Evolutionary conservation across 2,329 filamentous ascomycete species (phyloP), one percentile per base, ranked within the genome.

Genomic region (Penicillium sp.): DNA sequence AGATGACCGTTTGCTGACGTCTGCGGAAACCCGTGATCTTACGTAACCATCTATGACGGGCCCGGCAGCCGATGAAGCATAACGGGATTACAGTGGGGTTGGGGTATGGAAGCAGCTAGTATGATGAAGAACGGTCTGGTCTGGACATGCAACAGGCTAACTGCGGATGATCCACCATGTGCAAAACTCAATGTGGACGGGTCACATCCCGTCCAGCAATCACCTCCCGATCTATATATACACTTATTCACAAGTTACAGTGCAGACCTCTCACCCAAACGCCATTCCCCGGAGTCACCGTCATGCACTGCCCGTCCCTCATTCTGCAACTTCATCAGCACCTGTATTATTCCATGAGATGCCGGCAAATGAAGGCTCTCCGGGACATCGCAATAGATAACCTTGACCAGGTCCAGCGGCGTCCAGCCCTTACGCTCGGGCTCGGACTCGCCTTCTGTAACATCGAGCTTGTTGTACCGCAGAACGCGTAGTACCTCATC

Each of bases 311-410:
- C 88, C 65, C 79, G 87, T 2, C 86, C 89, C 63, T 97, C 94
- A 11, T 72, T 75, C 68, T 84, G 76, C 59, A 99, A 74, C 77
- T 97, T 97, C 51, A 78, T 74, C 57, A 99, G 70, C 48, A 97
- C 88, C 74, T 92, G 88, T 55, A 86, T 55, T 6, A 96, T 77
- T 1, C 92, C 91, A 36, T 81, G 79, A 56, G 89, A 84, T 0
- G 94, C 94, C 8, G 92, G 86, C 10, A 79, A 67, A 70, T 92
- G 88, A 58, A 97, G 76, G 63, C 79, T 83, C 68, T 88, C 84
- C 0, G 89, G 86, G 20, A 95, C 86, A 63, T 90, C 85, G 47
- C 79, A 81, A 69, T 99, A 99, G 30, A 99, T 90, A 28, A 88
- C 76, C 70, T 88, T 89, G n/a, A 96, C 92, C 57, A 97, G 77